A percentile compares a stretch with the other conserved stretches of the same genome.
Evolutionary conservation across 1,139 yeast species (phyloP).

Genomic region (Kodamaea arcana): DNA sequence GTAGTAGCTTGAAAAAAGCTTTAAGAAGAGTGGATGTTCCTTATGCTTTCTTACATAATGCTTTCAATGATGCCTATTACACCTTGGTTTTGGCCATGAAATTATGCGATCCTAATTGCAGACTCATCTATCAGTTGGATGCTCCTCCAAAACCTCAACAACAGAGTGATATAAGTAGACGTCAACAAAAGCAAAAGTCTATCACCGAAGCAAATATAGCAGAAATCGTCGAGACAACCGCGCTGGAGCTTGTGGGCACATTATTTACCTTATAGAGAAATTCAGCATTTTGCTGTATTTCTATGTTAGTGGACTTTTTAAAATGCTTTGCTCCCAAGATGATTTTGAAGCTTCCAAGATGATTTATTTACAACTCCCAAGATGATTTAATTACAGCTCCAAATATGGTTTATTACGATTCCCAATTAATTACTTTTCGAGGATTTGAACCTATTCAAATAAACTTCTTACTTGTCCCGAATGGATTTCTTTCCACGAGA

Average conservation of each 20-base stretch:
- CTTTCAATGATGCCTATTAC: conserved; percentile 79
- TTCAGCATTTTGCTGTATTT: no score
- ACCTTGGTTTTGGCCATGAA: conserved; percentile 54
- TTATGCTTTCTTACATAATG: conserved; percentile 66
- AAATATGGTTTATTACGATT: no score
- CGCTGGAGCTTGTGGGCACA: not conserved
- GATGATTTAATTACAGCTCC: no score
- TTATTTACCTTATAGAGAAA: no score
- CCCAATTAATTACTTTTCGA: no score
- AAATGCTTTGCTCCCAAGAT: no score
- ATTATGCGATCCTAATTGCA: conserved; percentile 50
- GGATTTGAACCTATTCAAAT: no score
- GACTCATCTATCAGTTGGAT: conserved; percentile 30
- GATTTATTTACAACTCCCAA: no score
- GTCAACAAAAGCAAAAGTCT: conserved; percentile 3
- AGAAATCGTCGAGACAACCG: not conserved
- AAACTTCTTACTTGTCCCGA: no score
- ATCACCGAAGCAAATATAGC: conserved; percentile 5
- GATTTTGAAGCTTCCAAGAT: no score
- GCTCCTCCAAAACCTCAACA: not conserved
- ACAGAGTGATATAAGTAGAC: not conserved
- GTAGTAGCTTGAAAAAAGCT: conserved; percentile 49
- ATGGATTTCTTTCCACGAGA: no score
- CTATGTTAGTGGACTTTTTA: no score
- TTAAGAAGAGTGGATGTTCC: conserved; percentile 54